phyloP scores from a whole-genome alignment of 148 eudicot species.

The Diospyros lotus region DNA sequence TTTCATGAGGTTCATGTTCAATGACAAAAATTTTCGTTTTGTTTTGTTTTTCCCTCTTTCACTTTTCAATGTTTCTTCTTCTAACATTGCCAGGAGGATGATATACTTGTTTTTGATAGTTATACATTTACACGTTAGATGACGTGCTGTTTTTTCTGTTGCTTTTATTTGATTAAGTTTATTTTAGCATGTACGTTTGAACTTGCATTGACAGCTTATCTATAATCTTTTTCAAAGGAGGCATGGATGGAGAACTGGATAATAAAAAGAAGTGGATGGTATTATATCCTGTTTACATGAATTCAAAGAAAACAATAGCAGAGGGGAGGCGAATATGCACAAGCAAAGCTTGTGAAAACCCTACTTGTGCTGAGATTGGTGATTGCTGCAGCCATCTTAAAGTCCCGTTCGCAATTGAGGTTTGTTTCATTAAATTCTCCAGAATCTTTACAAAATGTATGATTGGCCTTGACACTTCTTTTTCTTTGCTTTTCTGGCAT shows the following conservation, averaged over 20 bases:
- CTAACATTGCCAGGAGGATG: too few species aligned
- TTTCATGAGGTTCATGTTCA: too few species aligned
- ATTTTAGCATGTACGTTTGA: too few species aligned
- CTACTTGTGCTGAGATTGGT: constrained; percentile 53
- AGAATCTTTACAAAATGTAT: neutral
- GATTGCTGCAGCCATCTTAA: constrained; percentile 58
- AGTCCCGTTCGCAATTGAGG: constrained; percentile 59
- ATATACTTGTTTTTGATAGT: too few species aligned
- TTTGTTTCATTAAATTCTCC: constrained; percentile 4
- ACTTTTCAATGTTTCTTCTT: too few species aligned
- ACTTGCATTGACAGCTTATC: too few species aligned
- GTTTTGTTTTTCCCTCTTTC: too few species aligned
- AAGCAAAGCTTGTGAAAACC: constrained; percentile 68
- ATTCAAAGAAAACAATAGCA: constrained; percentile 64
- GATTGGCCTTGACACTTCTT: neutral
- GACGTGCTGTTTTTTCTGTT: too few species aligned
- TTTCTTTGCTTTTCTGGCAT: neutral
- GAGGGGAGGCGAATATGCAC: constrained; percentile 56
- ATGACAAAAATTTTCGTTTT: too few species aligned
- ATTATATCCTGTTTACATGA: constrained; percentile 63
- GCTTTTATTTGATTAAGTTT: too few species aligned
- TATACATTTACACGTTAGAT: too few species aligned
- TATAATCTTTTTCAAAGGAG: neutral
- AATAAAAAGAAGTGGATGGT: constrained; percentile 59
- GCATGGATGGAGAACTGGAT: constrained; percentile 36